Evolutionary conservation across 176 grass and related monocot genomes (phyloP).

Genomic region (Hsuehochloa calcarea): DNA sequence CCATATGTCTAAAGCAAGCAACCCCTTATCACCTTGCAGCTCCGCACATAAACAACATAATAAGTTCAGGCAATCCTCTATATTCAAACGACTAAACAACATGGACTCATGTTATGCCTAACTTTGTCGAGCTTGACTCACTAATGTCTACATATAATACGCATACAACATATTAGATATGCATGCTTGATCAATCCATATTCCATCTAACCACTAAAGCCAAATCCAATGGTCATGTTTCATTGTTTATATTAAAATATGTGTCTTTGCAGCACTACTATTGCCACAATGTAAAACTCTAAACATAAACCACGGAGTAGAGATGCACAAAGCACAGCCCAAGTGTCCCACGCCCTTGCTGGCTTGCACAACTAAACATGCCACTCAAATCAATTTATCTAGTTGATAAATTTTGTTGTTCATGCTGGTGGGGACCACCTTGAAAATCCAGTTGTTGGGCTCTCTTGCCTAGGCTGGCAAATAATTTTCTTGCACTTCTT

Average conservation of each 20-base stretch:
- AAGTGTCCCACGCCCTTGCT: background rate
- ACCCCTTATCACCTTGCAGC: background rate
- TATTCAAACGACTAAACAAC: background rate
- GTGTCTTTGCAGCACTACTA: background rate
- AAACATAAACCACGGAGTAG: background rate
- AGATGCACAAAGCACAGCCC: slow-evolving; percentile 1
- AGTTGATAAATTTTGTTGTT: background rate
- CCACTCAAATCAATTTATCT: background rate
- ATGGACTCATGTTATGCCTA: background rate
- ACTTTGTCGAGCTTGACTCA: background rate
- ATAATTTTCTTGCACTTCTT: background rate
- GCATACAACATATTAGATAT: background rate
- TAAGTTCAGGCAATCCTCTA: background rate
- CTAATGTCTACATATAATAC: background rate
- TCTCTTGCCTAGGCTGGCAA: background rate
- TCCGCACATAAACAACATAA: background rate
- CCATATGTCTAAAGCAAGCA: background rate
- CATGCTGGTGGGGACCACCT: background rate
- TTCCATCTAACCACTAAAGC: background rate
- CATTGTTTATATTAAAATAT: background rate
- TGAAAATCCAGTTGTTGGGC: background rate
- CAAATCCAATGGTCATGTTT: slow-evolving; percentile 5
- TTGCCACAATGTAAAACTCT: background rate
- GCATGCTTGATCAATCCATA: background rate
- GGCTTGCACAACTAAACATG: background rate